phyloP scores from a whole-genome alignment of 768 basidiomycete species.

The Inosperma sp. region DNA sequence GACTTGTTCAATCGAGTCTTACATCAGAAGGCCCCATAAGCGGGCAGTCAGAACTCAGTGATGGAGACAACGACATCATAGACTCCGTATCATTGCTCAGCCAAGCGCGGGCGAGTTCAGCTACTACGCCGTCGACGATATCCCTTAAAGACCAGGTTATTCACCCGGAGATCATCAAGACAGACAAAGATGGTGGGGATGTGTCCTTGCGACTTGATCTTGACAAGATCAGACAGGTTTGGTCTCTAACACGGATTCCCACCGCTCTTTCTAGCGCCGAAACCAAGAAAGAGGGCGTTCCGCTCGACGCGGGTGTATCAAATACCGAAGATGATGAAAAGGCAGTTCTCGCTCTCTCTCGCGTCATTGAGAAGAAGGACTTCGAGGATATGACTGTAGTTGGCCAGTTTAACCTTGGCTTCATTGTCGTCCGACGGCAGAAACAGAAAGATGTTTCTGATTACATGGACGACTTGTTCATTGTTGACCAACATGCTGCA shows the following conservation, averaged over 20 bases:
- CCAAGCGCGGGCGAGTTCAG: conserved; percentile 14
- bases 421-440: conserved; percentile 77
- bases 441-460: conserved; percentile 16
- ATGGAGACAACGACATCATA: conserved; percentile 19
- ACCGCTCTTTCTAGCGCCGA: conserved; percentile 2
- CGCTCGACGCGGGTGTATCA: conserved; percentile 36
- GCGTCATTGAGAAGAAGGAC: conserved; percentile 84
- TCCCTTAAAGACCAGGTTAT: conserved; percentile 12
- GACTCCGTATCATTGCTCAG: conserved; percentile 20
- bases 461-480: conserved; percentile 85
- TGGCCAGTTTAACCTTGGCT: conserved; percentile 95
- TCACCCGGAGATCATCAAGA: conserved; percentile 41
- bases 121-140: conserved; percentile 11
- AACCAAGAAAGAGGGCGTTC: conserved; percentile 15
- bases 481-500: conserved; percentile 94
- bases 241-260: conserved; percentile 13
- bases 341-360: conserved; percentile 64
- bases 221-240: conserved; percentile 19
- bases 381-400: conserved; percentile 79
- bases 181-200: conserved; percentile 22
- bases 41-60: too few relatives aligned
- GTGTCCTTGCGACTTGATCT: conserved; percentile 28
- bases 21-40: too few relatives aligned
- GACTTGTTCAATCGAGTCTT: too few relatives aligned
- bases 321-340: conserved; percentile 47